Percentiles rank a stretch among this genome's conserved stretches.
Conservation (phyloP, 2,329 filamentous ascomycete genomes). For the Byssochlamys sp. region DNA sequence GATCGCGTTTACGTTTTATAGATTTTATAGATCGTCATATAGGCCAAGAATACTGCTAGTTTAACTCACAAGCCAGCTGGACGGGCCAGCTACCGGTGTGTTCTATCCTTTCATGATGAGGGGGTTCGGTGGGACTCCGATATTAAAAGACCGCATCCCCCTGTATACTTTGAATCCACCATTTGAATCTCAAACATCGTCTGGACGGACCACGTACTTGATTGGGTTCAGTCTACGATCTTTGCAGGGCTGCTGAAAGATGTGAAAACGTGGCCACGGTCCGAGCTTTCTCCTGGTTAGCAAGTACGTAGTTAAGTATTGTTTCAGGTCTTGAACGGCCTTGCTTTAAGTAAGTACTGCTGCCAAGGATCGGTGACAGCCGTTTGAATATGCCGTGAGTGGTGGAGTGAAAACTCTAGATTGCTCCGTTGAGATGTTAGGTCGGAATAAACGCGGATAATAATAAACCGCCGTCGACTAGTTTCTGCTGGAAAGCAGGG, state of each 20-base stretch:
- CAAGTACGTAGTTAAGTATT: background rate
- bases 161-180: background rate
- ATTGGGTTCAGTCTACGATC: background rate
- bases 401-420: background rate
- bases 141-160: background rate
- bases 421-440: background rate
- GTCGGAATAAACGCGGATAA: background rate
- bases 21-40: background rate
- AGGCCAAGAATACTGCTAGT: background rate
- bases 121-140: background rate
- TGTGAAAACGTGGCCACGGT: background rate
- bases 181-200: background rate
- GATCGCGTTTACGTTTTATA: background rate
- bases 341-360: background rate
- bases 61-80: too few species aligned
- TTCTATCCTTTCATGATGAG: background rate
- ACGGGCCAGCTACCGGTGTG: background rate
- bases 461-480: background rate
- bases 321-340: background rate
- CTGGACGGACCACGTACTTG: background rate
- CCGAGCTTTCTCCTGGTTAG: background rate
- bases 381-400: background rate
- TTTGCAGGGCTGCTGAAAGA: background rate
- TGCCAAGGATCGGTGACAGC: background rate
- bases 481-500: background rate